Conservation (phyloP, 805 yeast species). For the Pichia gijzeniarum region DNA sequence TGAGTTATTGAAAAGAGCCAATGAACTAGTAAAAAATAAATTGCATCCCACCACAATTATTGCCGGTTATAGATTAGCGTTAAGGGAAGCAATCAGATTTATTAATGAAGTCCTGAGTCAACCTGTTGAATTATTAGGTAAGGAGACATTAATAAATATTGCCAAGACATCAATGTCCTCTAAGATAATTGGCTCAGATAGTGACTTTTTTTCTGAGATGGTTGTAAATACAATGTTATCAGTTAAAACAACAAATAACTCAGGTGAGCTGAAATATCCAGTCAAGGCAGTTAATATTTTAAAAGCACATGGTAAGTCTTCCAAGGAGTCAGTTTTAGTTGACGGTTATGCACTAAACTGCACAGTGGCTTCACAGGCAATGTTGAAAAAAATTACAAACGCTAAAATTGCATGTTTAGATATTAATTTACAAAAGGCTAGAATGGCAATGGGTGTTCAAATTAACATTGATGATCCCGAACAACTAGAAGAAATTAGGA, state of each 20-base stretch:
- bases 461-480: constrained; percentile 97
- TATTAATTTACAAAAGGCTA: constrained; percentile 88
- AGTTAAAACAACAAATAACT: constrained; percentile 80
- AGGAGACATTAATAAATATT: constrained; percentile 78
- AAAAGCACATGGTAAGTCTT: constrained; percentile 94
- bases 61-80: constrained; percentile 90
- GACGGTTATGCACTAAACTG: constrained; percentile 95
- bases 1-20: constrained; percentile 86
- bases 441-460: constrained; percentile 98
- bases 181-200: constrained; percentile 90
- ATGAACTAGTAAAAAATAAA: constrained; percentile 85
- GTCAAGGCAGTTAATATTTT: constrained; percentile 94
- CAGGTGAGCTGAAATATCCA: constrained; percentile 89
- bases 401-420: constrained; percentile 88
- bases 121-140: constrained; percentile 72
- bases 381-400: constrained; percentile 62
- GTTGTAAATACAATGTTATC: constrained; percentile 95
- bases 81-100: constrained; percentile 83
- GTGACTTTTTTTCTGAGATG: constrained; percentile 81
- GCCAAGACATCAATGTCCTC: constrained; percentile 98
- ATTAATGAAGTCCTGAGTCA: constrained; percentile 79
- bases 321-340: constrained; percentile 78
- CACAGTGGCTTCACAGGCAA: constrained; percentile 96
- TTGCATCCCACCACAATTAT: constrained; percentile 98
- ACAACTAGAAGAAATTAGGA: constrained; percentile 76